A percentile compares a stretch with the other conserved stretches of the same genome.
phyloP scores from a whole-genome alignment of 2,329 filamentous ascomycete species.

The Colletotrichum cuscutae region DNA sequence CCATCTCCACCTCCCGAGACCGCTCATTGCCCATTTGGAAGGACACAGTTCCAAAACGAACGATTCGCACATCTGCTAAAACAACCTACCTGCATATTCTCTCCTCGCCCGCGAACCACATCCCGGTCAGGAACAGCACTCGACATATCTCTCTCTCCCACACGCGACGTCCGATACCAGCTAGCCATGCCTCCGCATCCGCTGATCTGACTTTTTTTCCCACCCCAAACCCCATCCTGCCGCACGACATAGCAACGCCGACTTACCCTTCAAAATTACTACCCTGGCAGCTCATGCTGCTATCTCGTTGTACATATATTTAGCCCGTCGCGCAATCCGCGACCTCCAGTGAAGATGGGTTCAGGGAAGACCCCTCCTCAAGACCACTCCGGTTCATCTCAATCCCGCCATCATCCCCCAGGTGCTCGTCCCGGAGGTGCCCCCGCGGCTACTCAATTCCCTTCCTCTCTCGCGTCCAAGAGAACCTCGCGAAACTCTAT shows the following conservation, averaged over 20 bases:
- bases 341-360: slow-evolving; percentile 27
- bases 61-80: slow-evolving; percentile 15
- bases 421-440: slow-evolving; percentile 8
- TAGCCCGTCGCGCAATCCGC: slow-evolving; percentile 19
- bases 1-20: slow-evolving; percentile 17
- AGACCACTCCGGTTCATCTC: slow-evolving; percentile 23
- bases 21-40: slow-evolving; percentile 9
- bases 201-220: slow-evolving; percentile 25
- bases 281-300: slow-evolving; percentile 17
- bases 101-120: slow-evolving; percentile 14
- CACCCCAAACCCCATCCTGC: slow-evolving; percentile 6
- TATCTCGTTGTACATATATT: slow-evolving; percentile 23
- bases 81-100: slow-evolving; percentile 24
- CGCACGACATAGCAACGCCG: slow-evolving; percentile 18
- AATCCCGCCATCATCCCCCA: slow-evolving; percentile 5
- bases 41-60: slow-evolving; percentile 23
- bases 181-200: slow-evolving; percentile 31
- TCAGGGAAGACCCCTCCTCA: slow-evolving; percentile 9
- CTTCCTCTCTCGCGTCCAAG: slow-evolving; percentile 31
- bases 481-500: slow-evolving; percentile 45
- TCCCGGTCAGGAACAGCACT: slow-evolving; percentile 13
- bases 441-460: slow-evolving; percentile 22
- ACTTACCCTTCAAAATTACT: slow-evolving; percentile 16
- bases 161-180: slow-evolving; percentile 21
- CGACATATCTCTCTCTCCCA: slow-evolving; percentile 1